Percentiles rank a stretch among this genome's conserved stretches.
Evolutionary conservation across 2,329 filamentous ascomycete genomes (phyloP).

Genomic region (Incumbomyces delicatus): DNA sequence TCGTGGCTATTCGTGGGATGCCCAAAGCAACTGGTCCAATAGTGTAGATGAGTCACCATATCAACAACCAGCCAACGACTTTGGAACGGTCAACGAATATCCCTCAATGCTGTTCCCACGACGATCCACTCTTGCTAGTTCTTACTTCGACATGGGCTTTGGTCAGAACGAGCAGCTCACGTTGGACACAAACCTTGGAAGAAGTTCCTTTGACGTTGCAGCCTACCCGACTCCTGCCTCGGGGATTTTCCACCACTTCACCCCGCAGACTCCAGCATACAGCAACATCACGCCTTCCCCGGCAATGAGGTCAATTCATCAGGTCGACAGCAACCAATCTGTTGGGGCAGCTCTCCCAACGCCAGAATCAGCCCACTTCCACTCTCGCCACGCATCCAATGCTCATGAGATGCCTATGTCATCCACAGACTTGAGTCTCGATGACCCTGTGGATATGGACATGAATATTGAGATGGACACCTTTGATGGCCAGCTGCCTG

Average conservation of each 20-base stretch:
- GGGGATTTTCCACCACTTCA: slow-evolving; percentile 15
- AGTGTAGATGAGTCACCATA: slow-evolving; percentile 20
- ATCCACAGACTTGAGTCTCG: neutral
- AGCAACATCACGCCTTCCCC: slow-evolving; percentile 21
- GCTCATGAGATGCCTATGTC: slow-evolving; percentile 10
- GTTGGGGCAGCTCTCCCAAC: slow-evolving; percentile 17
- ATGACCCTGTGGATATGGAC: slow-evolving; percentile 9
- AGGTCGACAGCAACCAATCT: slow-evolving; percentile 10
- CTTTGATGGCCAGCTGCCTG: neutral
- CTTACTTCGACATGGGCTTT: slow-evolving; percentile 11
- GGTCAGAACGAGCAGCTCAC: slow-evolving; percentile 1
- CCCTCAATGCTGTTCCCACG: slow-evolving; percentile 18
- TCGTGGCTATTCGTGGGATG: slow-evolving; percentile 21
- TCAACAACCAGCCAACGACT: slow-evolving; percentile 16
- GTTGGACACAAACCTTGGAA: slow-evolving; percentile 7
- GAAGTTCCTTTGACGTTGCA: slow-evolving; percentile 14
- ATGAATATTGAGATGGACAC: slow-evolving; percentile 6
- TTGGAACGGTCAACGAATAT: slow-evolving; percentile 14
- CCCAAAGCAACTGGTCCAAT: slow-evolving; percentile 13
- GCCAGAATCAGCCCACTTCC: slow-evolving; percentile 16
- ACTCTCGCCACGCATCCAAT: slow-evolving; percentile 20
- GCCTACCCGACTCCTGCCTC: slow-evolving; percentile 12
- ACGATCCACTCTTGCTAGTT: neutral
- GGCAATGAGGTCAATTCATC: slow-evolving; percentile 12
- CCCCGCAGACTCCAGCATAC: slow-evolving; percentile 19